Base-by-base conservation (phyloP, 495 filamentous ascomycete species). In the Aspergillus saccharolyticus region DNA sequence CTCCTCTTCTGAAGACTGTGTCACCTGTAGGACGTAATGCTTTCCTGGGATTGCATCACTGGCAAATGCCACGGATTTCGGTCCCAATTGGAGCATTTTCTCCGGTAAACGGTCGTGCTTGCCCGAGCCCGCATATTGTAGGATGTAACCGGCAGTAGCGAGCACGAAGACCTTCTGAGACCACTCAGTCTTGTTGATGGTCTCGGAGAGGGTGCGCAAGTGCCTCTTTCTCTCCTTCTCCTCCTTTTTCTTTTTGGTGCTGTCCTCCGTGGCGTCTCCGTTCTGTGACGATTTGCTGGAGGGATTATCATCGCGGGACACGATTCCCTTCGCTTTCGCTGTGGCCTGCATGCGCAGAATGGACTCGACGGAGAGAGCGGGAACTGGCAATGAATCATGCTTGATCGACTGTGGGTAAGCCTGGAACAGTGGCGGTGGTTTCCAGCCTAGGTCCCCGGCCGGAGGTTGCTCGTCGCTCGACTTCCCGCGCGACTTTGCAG, bases 21-120 rank as follows among this genome's bases (percentile, higher is more conserved):
- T 90, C 15, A 97, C 82, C 63, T 97, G 94, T 51, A 98, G 65
- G 2, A 98, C 94, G 84, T 87, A 96, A 61, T 93, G 94, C 58
- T 86, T 87, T 21, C 94, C 94, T 0, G 92, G 91, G 59, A 98
- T 94, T 3, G 88, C 83, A 71, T 98, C 94, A 62, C 86, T 96
- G 0, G 89, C 94, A 75, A 96, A 98, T 18, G 94, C 94, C 14
- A 91, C 91, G 6, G 94, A 96, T 17, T 90, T 83, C 56, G 87
- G 87, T 1, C 88, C 88, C 22, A 98, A 75, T 39, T 88, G 86
- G 62, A 97, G 74, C 63, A 94, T 81, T 72, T 89, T 92, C 72
- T 98, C 94, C 0, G 94, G 94, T 0, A 90, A 64, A 47, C 94
- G 80, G 66, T 96, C 87, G 65, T 85, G 85, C 42, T 84, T 75